Conservation (phyloP, 306 rosid genomes). For the Quercus robur region DNA sequence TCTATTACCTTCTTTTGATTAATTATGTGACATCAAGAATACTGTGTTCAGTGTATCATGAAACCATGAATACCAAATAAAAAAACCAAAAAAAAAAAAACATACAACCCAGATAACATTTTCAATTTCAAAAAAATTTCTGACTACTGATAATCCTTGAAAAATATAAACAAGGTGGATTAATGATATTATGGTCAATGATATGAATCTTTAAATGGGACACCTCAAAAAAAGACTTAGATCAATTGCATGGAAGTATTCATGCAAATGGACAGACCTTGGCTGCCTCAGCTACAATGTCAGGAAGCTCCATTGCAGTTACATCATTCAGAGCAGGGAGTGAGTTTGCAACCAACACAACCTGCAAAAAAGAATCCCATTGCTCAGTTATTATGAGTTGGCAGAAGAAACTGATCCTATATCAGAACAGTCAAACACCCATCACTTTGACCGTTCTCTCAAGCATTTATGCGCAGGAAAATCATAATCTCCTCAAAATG, state of each 20-base stretch:
- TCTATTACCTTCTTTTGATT: slow-evolving; percentile 21
- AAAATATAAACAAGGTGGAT: background rate
- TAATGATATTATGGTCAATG: slow-evolving; percentile 1
- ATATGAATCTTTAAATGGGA: slow-evolving; percentile 1
- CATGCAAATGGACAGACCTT: slow-evolving; percentile 56
- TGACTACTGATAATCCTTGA: background rate
- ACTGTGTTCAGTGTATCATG: background rate
- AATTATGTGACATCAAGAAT: background rate
- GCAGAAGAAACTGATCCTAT: background rate
- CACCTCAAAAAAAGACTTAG: background rate
- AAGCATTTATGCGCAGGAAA: too few species aligned
- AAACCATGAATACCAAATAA: background rate
- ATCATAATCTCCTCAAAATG: too few species aligned
- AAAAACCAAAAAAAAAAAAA: background rate
- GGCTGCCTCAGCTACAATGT: slow-evolving; percentile 95
- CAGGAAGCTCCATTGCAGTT: slow-evolving; percentile 98
- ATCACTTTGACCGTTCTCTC: background rate
- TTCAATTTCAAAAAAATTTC: background rate
- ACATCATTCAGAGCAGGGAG: slow-evolving; percentile 94
- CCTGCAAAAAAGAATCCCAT: slow-evolving; percentile 44
- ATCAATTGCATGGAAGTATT: background rate
- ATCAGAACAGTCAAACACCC: background rate
- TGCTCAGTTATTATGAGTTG: background rate
- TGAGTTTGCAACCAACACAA: slow-evolving; percentile 93
- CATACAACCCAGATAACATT: background rate